These are phyloP conservation scores for Caloboletus inedulis DNA, from an alignment of 1,284 basidiomycete genomes.

Conservation along the genomic window DNA sequence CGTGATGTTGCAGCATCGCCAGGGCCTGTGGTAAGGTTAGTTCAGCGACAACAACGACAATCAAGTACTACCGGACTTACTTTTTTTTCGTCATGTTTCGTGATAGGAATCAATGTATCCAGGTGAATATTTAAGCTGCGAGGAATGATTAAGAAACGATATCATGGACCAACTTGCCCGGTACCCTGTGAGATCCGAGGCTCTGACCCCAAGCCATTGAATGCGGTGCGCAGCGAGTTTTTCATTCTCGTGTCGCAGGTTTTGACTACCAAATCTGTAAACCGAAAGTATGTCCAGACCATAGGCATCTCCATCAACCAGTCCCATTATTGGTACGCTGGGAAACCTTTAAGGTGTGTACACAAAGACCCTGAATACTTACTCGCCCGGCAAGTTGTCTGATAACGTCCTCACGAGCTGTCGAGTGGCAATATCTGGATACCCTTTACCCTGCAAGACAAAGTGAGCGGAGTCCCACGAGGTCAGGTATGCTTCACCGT, in stretches of 20 bases:
- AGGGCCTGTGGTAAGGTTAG: conserved; percentile 50
- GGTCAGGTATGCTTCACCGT: conserved; percentile 45
- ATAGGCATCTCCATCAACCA: conserved; percentile 90
- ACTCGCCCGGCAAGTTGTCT: conserved; percentile 56
- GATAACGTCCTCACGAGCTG: conserved; percentile 74
- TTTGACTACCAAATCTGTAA: conserved; percentile 70
- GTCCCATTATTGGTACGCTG: conserved; percentile 68
- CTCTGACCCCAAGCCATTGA: conserved; percentile 77
- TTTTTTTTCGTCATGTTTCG: conserved; percentile 71
- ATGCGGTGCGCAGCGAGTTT: conserved; percentile 64
- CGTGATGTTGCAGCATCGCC: conserved; percentile 55
- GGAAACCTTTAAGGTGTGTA: not conserved
- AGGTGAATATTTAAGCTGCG: conserved; percentile 58
- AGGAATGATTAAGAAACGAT: not conserved
- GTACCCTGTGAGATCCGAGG: conserved; percentile 62
- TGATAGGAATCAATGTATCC: conserved; percentile 67
- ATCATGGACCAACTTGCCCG: conserved; percentile 8
- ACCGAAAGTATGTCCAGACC: conserved; percentile 87
- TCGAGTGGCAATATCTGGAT: conserved; percentile 87
- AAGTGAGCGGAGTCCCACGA: conserved; percentile 11
- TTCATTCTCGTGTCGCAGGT: conserved; percentile 60
- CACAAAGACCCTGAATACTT: conserved; percentile 18
- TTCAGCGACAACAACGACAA: conserved; percentile 2
- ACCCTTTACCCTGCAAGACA: conserved; percentile 79
- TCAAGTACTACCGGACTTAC: conserved; percentile 33